Evolutionary conservation across 2,329 filamentous ascomycete species (phyloP).

Genomic region (Balansia obtecta): DNA sequence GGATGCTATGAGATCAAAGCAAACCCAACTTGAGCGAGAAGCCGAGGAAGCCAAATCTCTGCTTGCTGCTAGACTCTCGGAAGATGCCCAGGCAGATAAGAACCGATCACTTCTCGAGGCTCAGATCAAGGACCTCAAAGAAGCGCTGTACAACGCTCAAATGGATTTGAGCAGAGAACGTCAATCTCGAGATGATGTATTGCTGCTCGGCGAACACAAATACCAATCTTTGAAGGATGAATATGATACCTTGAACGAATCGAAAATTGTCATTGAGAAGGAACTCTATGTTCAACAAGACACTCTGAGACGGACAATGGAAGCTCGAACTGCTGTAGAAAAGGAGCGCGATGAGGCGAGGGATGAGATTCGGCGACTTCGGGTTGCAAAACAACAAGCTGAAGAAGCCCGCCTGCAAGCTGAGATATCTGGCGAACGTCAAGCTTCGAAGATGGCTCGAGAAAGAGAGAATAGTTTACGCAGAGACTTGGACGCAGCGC

Average conservation of each 20-base stretch:
- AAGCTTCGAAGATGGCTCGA: conserved; percentile 62
- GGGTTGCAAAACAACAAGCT: conserved; percentile 70
- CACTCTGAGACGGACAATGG: conserved; percentile 71
- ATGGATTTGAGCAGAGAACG: conserved; percentile 82
- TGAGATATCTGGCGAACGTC: conserved; percentile 68
- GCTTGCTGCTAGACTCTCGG: conserved; percentile 77
- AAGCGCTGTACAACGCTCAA: conserved; percentile 72
- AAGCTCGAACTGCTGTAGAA: conserved; percentile 68
- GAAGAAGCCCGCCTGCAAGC: conserved; percentile 79
- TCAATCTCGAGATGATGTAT: conserved; percentile 88
- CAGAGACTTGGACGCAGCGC: conserved; percentile 69
- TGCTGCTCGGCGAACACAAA: conserved; percentile 82
- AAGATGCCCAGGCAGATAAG: conserved; percentile 74
- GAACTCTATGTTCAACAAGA: conserved; percentile 95
- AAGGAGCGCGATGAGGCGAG: conserved; percentile 83
- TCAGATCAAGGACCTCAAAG: conserved; percentile 79
- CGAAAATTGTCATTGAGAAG: conserved; percentile 95
- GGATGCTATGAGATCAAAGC: conserved; percentile 74
- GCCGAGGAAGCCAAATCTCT: conserved; percentile 77
- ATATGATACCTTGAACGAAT: conserved; percentile 75
- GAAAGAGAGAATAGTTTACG: conserved; percentile 69
- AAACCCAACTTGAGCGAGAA: conserved; percentile 75
- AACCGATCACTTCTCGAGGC: conserved; percentile 72
- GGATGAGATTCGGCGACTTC: conserved; percentile 67
- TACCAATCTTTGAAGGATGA: conserved; percentile 72